Conservation (phyloP, 257 asterid species). For the Fraxinus pennsylvanica region DNA sequence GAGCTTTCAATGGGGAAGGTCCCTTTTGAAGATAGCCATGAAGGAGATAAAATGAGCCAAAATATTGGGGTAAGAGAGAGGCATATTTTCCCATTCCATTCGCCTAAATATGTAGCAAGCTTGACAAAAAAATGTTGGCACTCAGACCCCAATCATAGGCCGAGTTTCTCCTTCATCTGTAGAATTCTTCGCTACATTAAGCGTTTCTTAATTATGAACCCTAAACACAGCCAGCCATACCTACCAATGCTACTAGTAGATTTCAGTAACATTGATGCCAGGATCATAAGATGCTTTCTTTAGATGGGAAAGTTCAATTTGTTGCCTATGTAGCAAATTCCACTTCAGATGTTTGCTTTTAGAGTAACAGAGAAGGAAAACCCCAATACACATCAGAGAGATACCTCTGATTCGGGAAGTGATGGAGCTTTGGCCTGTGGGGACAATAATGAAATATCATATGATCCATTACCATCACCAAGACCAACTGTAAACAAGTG, state of each 20-base stretch:
- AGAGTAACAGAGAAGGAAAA: conserved; percentile 72
- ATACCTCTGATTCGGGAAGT: conserved; percentile 73
- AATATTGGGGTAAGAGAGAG: conserved; percentile 85
- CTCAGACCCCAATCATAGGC: conserved; percentile 43
- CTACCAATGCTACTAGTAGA: conserved; percentile 55
- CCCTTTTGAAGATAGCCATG: conserved; percentile 80
- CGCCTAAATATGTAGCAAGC: conserved; percentile 55
- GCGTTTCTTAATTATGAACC: conserved; percentile 48
- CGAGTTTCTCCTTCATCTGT: conserved; percentile 49
- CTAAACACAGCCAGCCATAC: conserved; percentile 55
- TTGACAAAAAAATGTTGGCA: conserved; percentile 59
- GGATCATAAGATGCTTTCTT: conserved; percentile 22
- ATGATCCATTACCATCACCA: conserved; percentile 31
- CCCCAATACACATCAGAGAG: conserved; percentile 31
- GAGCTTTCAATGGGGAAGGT: conserved; percentile 84
- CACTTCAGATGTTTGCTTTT: conserved; percentile 60
- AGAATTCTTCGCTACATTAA: conserved; percentile 69
- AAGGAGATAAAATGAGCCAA: conserved; percentile 83
- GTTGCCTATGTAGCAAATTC: conserved; percentile 47
- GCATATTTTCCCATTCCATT: conserved; percentile 77
- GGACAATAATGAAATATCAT: conserved; percentile 47
- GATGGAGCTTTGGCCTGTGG: conserved; percentile 53
- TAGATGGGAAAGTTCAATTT: conserved; percentile 21
- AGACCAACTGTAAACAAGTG: conserved; percentile 17
- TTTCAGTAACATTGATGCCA: conserved; percentile 41